Base-by-base conservation (phyloP, 2,329 filamentous ascomycete species). In the Alternaria hordeiaustralica region DNA sequence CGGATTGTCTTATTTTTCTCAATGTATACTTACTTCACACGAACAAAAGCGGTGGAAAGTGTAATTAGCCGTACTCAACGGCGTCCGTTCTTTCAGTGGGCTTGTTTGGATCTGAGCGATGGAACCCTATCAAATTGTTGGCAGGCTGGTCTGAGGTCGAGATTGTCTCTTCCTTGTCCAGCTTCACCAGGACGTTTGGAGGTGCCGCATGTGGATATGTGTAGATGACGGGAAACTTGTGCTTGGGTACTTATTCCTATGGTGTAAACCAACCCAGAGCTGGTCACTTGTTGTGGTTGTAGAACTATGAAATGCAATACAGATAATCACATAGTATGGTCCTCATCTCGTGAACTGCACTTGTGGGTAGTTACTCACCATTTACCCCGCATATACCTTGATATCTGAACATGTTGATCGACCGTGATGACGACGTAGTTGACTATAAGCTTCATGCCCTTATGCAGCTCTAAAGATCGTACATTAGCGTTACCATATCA, bases 41-140 rank as follows among this genome's bases (percentile, higher is more conserved):
- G n/a, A 54, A 26, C n/a, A 73, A 74, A 75, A 70, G 66, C 62
- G 55, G 50, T 63, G 23, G 65, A 61, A 62, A 66, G 64, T 73
- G 71, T 76, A 77, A 76, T 75, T 72, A 70, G 71, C 72, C 67
- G 66, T 50, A 51, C 56, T 61, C 45, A 55, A 25, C 60, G 65
- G 67, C 63, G 65, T 68, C 65, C 65, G 50, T 62, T 68, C 67
- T 45, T 59, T 67, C 25, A 23, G 21, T 58, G 58, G 56, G 62
- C 41, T 36, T 51, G 59, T 60, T 63, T 56, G 63, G 55, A 55
- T 58, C 58, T 58, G 55, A 45, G 53, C 36, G 26, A 25, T 49
- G 46, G 53, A 47, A 36, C 18, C 18, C 28, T 53, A 53, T 61
- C 46, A 43, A 28, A 54, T 64, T 49, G 58, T 58, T 25, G 53